A percentile compares a stretch with the other conserved stretches of the same genome.
Conservation (phyloP, 768 basidiomycete genomes). For the Leccinum disarticulatum region DNA sequence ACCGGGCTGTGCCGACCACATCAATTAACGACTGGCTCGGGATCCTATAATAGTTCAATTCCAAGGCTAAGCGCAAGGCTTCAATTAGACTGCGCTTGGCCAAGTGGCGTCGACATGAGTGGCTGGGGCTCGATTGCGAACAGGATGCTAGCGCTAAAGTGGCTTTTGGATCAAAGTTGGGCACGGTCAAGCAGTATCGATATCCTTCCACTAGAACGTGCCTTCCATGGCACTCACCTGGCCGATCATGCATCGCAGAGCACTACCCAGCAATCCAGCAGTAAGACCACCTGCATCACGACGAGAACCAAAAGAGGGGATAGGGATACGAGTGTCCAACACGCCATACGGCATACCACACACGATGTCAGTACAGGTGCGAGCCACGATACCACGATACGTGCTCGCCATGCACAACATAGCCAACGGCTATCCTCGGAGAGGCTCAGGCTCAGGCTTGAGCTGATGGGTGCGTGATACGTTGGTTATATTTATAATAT, state of each 20-base stretch:
- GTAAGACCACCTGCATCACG: background rate
- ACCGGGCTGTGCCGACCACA: conserved; percentile 36
- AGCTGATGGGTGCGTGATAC: background rate
- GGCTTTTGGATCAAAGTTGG: background rate
- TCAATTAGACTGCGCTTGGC: background rate
- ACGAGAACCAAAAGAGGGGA: background rate
- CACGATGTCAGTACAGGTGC: background rate
- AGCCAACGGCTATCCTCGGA: background rate
- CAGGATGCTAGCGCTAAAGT: background rate
- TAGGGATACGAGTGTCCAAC: background rate
- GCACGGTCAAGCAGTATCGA: background rate
- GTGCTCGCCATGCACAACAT: background rate
- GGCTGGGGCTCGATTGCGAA: background rate
- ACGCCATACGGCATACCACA: background rate
- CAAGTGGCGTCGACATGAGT: background rate
- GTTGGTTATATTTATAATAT: background rate
- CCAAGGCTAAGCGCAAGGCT: background rate
- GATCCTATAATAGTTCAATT: background rate
- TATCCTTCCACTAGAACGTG: background rate
- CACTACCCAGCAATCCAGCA: background rate
- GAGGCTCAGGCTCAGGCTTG: background rate
- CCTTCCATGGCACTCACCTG: background rate
- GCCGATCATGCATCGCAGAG: background rate
- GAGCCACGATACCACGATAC: background rate
- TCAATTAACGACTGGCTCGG: background rate